A percentile compares a stretch with the other conserved stretches of the same genome.
These are phyloP conservation scores for Elongisporangium senticosum DNA, from an alignment of 352 stramenopile species.

Conservation along the genomic window DNA sequence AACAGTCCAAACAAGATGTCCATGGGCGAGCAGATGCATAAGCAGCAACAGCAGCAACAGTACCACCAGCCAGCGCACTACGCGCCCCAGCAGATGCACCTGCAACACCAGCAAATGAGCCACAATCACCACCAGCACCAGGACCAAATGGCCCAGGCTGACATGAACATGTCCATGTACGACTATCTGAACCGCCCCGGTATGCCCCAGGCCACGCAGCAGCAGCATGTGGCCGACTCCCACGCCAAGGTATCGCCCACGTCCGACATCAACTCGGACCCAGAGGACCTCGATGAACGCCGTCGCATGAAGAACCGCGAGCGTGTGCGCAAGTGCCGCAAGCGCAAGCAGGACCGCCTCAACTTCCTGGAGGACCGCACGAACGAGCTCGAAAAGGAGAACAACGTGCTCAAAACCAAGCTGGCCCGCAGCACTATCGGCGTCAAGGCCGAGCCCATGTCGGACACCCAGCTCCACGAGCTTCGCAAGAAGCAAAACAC, in stretches of 20 bases:
- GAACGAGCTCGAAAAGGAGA: slow-evolving; percentile 80
- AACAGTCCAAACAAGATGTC: slow-evolving; percentile 57
- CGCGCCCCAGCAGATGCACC: slow-evolving; percentile 9
- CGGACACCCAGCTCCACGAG: slow-evolving; percentile 60
- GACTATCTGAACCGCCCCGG: slow-evolving; percentile 77
- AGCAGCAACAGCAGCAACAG: slow-evolving; percentile 40
- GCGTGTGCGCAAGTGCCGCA: slow-evolving; percentile 84
- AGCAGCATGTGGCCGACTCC: slow-evolving; percentile 14
- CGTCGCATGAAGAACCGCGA: slow-evolving; percentile 87
- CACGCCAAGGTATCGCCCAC: slow-evolving; percentile 49
- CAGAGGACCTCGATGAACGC: slow-evolving; percentile 79
- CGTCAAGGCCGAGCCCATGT: slow-evolving; percentile 36
- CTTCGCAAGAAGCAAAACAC: slow-evolving; percentile 80
- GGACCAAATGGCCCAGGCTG: slow-evolving; percentile 32
- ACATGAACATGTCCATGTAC: slow-evolving; percentile 82
- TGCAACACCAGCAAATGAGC: slow-evolving; percentile 35
- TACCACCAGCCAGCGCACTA: slow-evolving; percentile 23
- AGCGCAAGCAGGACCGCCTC: slow-evolving; percentile 83
- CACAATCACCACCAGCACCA: slow-evolving; percentile 34
- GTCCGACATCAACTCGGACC: slow-evolving; percentile 63
- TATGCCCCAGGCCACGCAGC: slow-evolving; percentile 39
- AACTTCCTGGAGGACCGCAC: slow-evolving; percentile 86
- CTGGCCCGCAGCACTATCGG: slow-evolving; percentile 48
- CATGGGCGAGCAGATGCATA: slow-evolving; percentile 33
- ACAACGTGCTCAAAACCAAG: slow-evolving; percentile 66